Percentiles rank a stretch among this genome's conserved stretches.
Evolutionary conservation across 176 grass and related monocot genomes (phyloP).

Genomic region (Rhynchospora pubera): DNA sequence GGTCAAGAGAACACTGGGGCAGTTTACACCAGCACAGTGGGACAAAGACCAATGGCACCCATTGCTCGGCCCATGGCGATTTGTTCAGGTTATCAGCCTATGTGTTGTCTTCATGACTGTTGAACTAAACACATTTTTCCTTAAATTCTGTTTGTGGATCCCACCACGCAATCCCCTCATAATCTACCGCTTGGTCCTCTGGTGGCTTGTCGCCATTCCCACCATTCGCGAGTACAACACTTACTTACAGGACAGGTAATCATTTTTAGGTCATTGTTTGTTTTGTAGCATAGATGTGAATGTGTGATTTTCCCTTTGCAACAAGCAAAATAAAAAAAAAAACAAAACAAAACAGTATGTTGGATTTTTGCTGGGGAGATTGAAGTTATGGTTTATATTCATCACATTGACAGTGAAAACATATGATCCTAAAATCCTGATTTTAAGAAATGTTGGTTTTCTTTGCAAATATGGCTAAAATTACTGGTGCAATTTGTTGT

Average conservation of each 20-base stretch:
- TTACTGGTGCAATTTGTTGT: background rate
- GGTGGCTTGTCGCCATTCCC: constrained; percentile 98
- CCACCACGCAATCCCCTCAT: constrained; percentile 85
- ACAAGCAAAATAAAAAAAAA: too few relatives aligned
- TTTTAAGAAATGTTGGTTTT: background rate
- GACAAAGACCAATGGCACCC: constrained; percentile 98
- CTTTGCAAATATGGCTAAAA: background rate
- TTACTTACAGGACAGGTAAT: constrained; percentile 92
- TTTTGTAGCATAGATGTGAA: background rate
- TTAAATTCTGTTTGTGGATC: constrained; percentile 97
- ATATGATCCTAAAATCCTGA: background rate
- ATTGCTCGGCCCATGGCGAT: constrained; percentile 83
- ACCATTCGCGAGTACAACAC: constrained; percentile 97
- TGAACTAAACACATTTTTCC: constrained; percentile 95
- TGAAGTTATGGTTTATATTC: too few relatives aligned
- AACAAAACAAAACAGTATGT: background rate
- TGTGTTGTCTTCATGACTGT: constrained; percentile 92
- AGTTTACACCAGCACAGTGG: constrained; percentile 94
- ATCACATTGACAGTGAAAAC: too few relatives aligned
- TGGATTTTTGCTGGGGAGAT: background rate
- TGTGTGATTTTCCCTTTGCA: background rate
- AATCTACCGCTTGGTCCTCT: constrained; percentile 78
- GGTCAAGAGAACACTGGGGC: constrained; percentile 96
- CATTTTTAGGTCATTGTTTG: background rate
- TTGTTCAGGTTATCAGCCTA: constrained; percentile 82